Evolutionary conservation across 352 stramenopile genomes (phyloP).

Genomic region (Pythium biforme): DNA sequence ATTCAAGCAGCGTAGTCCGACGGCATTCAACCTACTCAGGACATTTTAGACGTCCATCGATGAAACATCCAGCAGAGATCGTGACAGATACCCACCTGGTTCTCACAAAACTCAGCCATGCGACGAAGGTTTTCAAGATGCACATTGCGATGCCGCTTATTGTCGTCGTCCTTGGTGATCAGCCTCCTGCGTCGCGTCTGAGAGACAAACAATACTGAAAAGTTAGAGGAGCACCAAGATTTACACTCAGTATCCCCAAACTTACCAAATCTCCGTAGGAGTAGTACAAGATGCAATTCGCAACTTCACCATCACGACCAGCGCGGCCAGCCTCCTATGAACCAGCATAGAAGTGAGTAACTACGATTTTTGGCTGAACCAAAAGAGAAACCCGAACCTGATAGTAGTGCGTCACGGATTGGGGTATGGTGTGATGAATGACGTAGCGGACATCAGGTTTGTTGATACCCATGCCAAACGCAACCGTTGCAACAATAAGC

Average conservation of each 20-base stretch:
- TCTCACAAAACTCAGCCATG: conserved; percentile 88
- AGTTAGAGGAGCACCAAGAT: neutral
- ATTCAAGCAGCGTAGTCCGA: conserved; percentile 79
- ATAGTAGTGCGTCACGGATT: conserved; percentile 90
- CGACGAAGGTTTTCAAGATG: conserved; percentile 80
- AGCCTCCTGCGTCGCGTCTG: conserved; percentile 68
- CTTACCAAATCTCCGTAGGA: conserved; percentile 75
- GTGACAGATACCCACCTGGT: conserved; percentile 40
- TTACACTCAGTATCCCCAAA: neutral
- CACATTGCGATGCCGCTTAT: conserved; percentile 76
- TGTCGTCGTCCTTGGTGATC: conserved; percentile 80
- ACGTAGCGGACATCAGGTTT: conserved; percentile 89
- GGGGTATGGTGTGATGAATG: conserved; percentile 86
- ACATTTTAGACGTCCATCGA: neutral
- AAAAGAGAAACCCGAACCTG: conserved; percentile 46
- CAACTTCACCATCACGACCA: conserved; percentile 78
- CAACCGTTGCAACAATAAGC: conserved; percentile 85
- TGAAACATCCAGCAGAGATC: neutral
- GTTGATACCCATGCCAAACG: conserved; percentile 90
- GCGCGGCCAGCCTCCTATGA: conserved; percentile 78
- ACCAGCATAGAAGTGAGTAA: neutral
- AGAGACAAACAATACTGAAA: neutral
- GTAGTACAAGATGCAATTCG: conserved; percentile 88
- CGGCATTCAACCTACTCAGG: conserved; percentile 60
- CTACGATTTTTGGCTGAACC: neutral